phyloP scores from a whole-genome alignment of 192 early-diverging fungal genomes.

The Irineochytrium annulatum region DNA sequence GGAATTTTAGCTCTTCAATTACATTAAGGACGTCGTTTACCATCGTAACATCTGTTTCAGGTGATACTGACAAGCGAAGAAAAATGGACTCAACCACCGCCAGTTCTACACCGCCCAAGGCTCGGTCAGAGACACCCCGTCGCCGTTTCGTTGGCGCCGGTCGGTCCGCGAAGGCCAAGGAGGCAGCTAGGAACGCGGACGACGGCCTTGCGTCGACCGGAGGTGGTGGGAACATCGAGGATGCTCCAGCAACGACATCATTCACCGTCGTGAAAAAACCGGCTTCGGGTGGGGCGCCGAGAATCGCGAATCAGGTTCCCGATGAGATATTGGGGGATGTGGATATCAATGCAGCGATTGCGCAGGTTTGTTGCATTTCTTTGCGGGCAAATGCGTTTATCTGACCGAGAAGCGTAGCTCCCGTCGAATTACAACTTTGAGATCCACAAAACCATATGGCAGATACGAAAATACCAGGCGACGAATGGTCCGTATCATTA shows the following conservation, averaged over 20 bases:
- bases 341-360: slow-evolving; percentile 78
- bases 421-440: slow-evolving; percentile 99
- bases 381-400: neutral
- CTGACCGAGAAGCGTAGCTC: slow-evolving; percentile 30
- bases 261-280: neutral
- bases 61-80: no score
- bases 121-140: no score
- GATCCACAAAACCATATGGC: slow-evolving; percentile 94
- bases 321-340: slow-evolving; percentile 77
- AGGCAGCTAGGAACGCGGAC: no score
- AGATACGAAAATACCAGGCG: slow-evolving; percentile 68
- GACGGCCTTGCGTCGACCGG: no score
- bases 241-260: neutral
- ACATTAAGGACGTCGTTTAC: no score
- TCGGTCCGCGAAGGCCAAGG: no score
- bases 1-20: no score
- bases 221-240: no score
- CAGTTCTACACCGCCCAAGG: no score
- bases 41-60: no score
- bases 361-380: slow-evolving; percentile 16
- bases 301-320: slow-evolving; percentile 76
- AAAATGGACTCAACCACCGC: no score
- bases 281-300: neutral
- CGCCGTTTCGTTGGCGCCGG: no score
- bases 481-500: slow-evolving; percentile 55